phyloP scores from a whole-genome alignment of 768 basidiomycete species.

The Crucibulum laeve region DNA sequence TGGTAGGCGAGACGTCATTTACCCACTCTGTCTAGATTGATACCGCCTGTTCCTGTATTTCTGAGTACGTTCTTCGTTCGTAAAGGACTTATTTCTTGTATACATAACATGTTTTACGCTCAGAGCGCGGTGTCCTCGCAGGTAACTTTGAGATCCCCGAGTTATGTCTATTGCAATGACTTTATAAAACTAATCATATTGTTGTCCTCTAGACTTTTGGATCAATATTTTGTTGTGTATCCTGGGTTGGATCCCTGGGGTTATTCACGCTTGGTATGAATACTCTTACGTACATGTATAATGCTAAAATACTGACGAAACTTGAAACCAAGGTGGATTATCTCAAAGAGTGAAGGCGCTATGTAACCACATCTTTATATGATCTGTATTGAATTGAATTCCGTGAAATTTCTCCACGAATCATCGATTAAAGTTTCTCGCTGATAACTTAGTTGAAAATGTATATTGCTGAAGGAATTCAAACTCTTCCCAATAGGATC shows the following conservation, averaged over 20 bases:
- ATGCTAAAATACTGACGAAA: neutral
- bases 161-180: neutral
- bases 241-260: constrained; percentile 49
- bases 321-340: constrained; percentile 15
- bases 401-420: no score
- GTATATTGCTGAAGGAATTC: no score
- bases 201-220: constrained; percentile 22
- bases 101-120: no score
- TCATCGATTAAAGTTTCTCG: no score
- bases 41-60: constrained; percentile 21
- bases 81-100: neutral
- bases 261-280: constrained; percentile 48
- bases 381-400: no score
- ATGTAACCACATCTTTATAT: constrained; percentile 17
- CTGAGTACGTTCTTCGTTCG: constrained; percentile 10
- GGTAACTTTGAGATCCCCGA: neutral
- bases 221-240: constrained; percentile 24
- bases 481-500: no score
- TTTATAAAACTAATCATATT: neutral
- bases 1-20: neutral
- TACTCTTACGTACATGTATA: neutral
- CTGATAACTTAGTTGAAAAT: no score
- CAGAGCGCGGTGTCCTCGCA: no score
- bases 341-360: constrained; percentile 18
- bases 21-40: constrained; percentile 7